phyloP scores from a whole-genome alignment of 2,329 filamentous ascomycete species.

The Ceratocystis colombiana region DNA sequence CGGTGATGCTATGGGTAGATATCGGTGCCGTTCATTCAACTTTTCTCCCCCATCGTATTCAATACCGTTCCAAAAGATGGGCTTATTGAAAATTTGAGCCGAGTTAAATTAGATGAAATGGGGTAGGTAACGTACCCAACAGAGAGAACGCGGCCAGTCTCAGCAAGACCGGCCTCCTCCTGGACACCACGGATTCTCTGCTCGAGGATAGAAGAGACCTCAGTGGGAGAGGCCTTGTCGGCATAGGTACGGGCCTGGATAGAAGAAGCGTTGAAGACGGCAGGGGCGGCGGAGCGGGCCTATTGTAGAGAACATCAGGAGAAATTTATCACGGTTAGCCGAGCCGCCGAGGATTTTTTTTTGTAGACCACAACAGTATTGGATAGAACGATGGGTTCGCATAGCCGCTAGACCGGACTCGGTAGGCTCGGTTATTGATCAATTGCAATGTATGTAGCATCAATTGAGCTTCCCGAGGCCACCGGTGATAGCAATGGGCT shows the following conservation, averaged over 20 bases:
- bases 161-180: conserved; percentile 90
- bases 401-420: conserved; percentile 15
- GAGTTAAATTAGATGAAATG: conserved; percentile 8
- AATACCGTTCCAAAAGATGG: conserved; percentile 1
- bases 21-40: background rate
- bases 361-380: conserved; percentile 8
- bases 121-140: conserved; percentile 69
- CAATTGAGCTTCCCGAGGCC: conserved; percentile 25
- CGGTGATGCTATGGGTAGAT: background rate
- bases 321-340: conserved; percentile 44
- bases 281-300: conserved; percentile 79
- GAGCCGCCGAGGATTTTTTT: conserved; percentile 34
- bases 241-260: conserved; percentile 79
- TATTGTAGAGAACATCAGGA: conserved; percentile 41
- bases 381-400: conserved; percentile 31
- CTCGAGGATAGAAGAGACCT: conserved; percentile 98
- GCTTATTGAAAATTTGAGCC: no score
- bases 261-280: conserved; percentile 58
- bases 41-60: background rate
- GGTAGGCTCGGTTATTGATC: conserved; percentile 20
- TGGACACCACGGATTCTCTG: conserved; percentile 97
- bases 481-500: conserved; percentile 19
- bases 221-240: conserved; percentile 89
- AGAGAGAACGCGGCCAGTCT: conserved; percentile 97
- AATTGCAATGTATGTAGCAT: conserved; percentile 20